Conservation (phyloP, 2,329 filamentous ascomycete genomes). For the Hypoxylon sp. region DNA sequence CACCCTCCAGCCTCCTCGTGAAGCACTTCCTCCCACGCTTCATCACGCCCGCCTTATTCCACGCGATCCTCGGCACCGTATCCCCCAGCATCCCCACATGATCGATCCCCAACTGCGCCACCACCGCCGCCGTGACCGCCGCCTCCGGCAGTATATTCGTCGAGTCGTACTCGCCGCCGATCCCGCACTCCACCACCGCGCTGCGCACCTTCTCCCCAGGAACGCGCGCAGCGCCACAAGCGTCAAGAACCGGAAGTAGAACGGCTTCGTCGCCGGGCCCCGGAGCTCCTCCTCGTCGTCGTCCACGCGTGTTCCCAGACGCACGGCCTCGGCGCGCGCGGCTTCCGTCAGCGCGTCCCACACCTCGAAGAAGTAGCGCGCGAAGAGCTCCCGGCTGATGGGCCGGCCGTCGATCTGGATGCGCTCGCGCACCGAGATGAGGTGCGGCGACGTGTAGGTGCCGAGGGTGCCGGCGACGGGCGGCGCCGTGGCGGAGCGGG, state of each 20-base stretch:
- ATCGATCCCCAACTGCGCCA: slow-evolving; percentile 88
- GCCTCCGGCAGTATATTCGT: slow-evolving; percentile 82
- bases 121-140: slow-evolving; percentile 77
- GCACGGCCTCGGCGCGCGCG: slow-evolving; percentile 51
- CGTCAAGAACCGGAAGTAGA: slow-evolving; percentile 93
- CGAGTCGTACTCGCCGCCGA: slow-evolving; percentile 92
- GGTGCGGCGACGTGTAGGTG: slow-evolving; percentile 88
- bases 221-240: slow-evolving; percentile 91
- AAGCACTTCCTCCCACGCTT: slow-evolving; percentile 77
- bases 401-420: slow-evolving; percentile 84
- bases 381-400: slow-evolving; percentile 77
- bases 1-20: slow-evolving; percentile 70
- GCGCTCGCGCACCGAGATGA: slow-evolving; percentile 85
- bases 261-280: slow-evolving; percentile 79
- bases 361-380: slow-evolving; percentile 84
- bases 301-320: too few relatives aligned
- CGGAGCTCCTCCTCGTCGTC: slow-evolving; percentile 64
- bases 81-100: slow-evolving; percentile 85
- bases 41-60: slow-evolving; percentile 93
- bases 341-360: slow-evolving; percentile 75
- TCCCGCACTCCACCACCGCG: slow-evolving; percentile 92
- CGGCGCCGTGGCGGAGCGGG: slow-evolving; percentile 56
- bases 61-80: slow-evolving; percentile 85
- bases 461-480: slow-evolving; percentile 67
- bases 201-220: slow-evolving; percentile 79